Evolutionary conservation across 1,139 yeast genomes (phyloP), one percentile per base, ranked within the genome.

Genomic region (Yamadazyma triangularis): DNA sequence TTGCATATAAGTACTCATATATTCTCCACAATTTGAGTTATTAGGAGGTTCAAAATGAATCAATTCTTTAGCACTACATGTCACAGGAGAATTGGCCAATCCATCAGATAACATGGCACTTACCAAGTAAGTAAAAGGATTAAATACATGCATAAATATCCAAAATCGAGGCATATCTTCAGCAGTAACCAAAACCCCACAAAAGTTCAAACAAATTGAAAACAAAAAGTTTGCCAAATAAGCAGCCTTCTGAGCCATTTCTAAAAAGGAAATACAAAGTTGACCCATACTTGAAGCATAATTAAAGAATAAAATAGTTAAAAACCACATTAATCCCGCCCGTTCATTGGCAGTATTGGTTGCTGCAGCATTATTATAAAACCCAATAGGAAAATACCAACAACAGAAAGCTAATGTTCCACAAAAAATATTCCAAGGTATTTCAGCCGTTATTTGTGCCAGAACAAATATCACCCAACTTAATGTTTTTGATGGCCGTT

Each of bases 351-450:
- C 53, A 1, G 41, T 23, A 31, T 51, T 43, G 20, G 48, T 52
- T 24, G 51, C 42, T 4, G 54, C 54, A 6, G 87, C 83, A 51
- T 79, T 79, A 8, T 49, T 36, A 47, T 77, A 74, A 36, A 79
- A 60, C 2, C 93, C 95, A 40, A 84, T 75, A 5, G 95, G 93
- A 51, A 83, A 87, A 57, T 85, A 87, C 79, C 85, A 85, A 38
- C 80, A 73, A 50, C 84, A 73, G 60, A 70, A 87, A 3, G 81
- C 70, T 4, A 83, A 15, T 1, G 89, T 75, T 39, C 87, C 88
- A 34, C 72, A 65, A 4, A 79, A 37, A 12, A 77, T 45, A 48
- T 82, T 83, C 81, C 85, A 83, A 18, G 95, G 94, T 22, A 84
- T 53, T 51, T 87, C 96, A 22, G 74, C 79, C 13, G 79, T 56